Conservation (phyloP, 2,329 filamentous ascomycete species). For the Tolypocladium inflatum region DNA sequence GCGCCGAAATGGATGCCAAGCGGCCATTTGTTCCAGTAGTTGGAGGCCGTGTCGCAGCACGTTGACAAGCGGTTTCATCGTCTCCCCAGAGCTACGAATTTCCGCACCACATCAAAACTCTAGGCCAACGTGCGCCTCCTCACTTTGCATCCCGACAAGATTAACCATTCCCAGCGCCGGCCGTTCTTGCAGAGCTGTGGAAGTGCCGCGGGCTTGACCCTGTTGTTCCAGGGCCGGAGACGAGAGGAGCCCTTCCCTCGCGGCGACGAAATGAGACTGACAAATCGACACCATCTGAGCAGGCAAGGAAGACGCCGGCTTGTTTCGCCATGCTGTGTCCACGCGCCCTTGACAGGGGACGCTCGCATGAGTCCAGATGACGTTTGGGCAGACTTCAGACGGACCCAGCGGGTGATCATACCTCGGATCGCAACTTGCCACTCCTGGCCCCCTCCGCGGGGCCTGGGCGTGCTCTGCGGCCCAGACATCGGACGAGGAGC, state of each 20-base stretch:
- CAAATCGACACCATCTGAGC: too few relatives aligned
- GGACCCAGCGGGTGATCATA: not conserved
- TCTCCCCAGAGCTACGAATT: not conserved
- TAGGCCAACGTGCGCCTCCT: not conserved
- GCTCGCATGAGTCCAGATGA: not conserved
- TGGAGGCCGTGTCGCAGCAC: not conserved
- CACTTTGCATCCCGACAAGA: not conserved
- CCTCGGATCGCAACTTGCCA: not conserved
- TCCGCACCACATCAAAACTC: not conserved
- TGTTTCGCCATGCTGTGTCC: not conserved
- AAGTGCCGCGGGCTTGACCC: not conserved
- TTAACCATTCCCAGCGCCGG: too few relatives aligned
- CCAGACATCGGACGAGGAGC: not conserved
- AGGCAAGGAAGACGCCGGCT: not conserved
- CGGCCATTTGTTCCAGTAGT: not conserved
- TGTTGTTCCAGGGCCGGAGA: too few relatives aligned
- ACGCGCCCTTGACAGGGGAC: not conserved
- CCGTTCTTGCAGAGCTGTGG: fast-evolving
- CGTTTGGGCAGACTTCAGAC: not conserved
- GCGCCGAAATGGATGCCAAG: not conserved
- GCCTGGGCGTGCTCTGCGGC: not conserved
- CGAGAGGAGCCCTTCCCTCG: too few relatives aligned
- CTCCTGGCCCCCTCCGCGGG: not conserved
- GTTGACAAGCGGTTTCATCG: not conserved
- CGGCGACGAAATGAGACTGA: too few relatives aligned